Percentiles rank a stretch among this genome's conserved stretches.
Conservation (phyloP, 2,329 filamentous ascomycete genomes). For the Penicillium frequentans region DNA sequence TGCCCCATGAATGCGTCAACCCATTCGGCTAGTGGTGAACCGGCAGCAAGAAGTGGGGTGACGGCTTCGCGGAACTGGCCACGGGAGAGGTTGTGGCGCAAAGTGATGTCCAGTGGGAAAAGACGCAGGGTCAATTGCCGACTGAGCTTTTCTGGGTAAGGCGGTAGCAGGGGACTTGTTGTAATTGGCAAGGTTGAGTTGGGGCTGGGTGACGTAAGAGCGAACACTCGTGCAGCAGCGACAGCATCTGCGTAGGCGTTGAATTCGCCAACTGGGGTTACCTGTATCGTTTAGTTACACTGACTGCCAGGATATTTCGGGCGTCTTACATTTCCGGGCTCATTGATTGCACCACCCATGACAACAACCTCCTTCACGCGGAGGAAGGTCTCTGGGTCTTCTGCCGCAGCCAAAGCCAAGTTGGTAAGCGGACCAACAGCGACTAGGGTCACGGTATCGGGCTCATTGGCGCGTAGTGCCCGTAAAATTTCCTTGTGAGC, state of each 20-base stretch:
- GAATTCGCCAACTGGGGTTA: slow-evolving; percentile 84
- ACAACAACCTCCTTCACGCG: slow-evolving; percentile 87
- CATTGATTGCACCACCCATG: slow-evolving; percentile 85
- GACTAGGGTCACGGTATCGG: slow-evolving; percentile 83
- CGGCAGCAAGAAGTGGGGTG: slow-evolving; percentile 56
- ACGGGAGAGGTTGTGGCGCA: slow-evolving; percentile 64
- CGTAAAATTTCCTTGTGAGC: slow-evolving; percentile 89
- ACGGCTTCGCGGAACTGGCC: slow-evolving; percentile 60
- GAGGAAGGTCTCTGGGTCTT: slow-evolving; percentile 87
- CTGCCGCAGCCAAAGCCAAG: slow-evolving; percentile 80
- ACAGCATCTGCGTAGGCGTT: slow-evolving; percentile 89
- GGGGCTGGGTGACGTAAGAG: slow-evolving; percentile 72
- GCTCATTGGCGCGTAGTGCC: slow-evolving; percentile 76
- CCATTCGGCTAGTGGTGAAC: slow-evolving; percentile 75
- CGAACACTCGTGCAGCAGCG: slow-evolving; percentile 73
- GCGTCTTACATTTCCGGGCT: slow-evolving; percentile 74
- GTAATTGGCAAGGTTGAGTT: slow-evolving; percentile 76
- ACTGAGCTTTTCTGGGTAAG: slow-evolving; percentile 66
- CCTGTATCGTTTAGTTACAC: slow-evolving; percentile 18
- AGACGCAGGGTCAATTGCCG: slow-evolving; percentile 66
- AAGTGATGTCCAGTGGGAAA: slow-evolving; percentile 77
- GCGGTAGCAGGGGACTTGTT: slow-evolving; percentile 46
- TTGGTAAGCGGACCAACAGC: slow-evolving; percentile 93
- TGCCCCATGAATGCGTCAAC: slow-evolving; percentile 69
- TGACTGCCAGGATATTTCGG: not conserved